Evolutionary conservation across 2,329 filamentous ascomycete species (phyloP).

Genomic region (Blastomyces silverae): DNA sequence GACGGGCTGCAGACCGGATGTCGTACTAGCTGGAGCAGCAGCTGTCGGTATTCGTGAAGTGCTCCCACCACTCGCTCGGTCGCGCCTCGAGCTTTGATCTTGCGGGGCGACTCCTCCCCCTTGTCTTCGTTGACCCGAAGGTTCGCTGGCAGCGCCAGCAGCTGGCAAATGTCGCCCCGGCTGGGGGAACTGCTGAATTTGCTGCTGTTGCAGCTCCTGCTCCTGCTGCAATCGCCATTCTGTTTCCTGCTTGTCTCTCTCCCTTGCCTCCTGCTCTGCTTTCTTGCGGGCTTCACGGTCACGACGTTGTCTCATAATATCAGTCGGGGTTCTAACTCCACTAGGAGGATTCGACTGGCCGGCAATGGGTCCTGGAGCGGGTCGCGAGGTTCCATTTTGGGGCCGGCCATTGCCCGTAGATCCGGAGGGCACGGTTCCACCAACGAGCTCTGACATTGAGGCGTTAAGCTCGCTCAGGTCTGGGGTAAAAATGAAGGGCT

Average conservation of each 20-base stretch:
- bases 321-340: conserved; percentile 73
- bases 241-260: conserved; percentile 48
- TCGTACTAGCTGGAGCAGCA: conserved; percentile 10
- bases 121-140: conserved; percentile 27
- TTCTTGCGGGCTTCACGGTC: conserved; percentile 66
- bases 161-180: conserved; percentile 34
- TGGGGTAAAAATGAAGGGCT: conserved; percentile 73
- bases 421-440: conserved; percentile 45
- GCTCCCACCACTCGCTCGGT: not conserved
- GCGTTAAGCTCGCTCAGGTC: conserved; percentile 84
- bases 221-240: conserved; percentile 42
- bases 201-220: conserved; percentile 52
- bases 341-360: conserved; percentile 45
- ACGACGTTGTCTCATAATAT: conserved; percentile 83
- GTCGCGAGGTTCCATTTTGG: conserved; percentile 52
- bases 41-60: conserved; percentile 11
- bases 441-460: conserved; percentile 78
- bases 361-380: conserved; percentile 44
- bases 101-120: conserved; percentile 13
- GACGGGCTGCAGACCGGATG: conserved; percentile 9
- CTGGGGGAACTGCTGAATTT: conserved; percentile 35
- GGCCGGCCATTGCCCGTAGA: conserved; percentile 48
- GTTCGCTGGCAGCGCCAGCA: conserved; percentile 40
- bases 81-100: conserved; percentile 15
- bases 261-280: conserved; percentile 58